Evolutionary conservation across 2,329 filamentous ascomycete species (phyloP).

Genomic region (Zymoseptoria passerinii): DNA sequence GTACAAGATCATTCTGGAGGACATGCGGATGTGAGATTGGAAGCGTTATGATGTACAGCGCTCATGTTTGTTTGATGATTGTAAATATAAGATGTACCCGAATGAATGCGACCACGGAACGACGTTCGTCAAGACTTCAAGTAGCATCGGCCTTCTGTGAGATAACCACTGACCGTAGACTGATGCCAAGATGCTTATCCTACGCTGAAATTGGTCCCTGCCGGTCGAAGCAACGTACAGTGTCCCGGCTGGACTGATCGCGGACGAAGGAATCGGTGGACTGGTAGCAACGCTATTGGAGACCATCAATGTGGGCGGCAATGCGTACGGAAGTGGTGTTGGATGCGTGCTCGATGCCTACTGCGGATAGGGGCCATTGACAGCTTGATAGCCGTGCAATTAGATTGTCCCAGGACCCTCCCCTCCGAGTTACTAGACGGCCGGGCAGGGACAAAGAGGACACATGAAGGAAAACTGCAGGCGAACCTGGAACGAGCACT

Average conservation of each 20-base stretch:
- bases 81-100: neutral
- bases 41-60: neutral
- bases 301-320: slow-evolving; percentile 32
- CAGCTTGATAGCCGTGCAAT: too few relatives aligned
- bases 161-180: neutral
- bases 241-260: slow-evolving; percentile 51
- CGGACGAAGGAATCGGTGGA: slow-evolving; percentile 52
- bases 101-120: neutral
- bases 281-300: slow-evolving; percentile 47
- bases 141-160: too few relatives aligned
- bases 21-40: slow-evolving; percentile 33
- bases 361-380: slow-evolving; percentile 1
- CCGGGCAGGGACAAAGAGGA: too few relatives aligned
- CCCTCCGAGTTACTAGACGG: too few relatives aligned
- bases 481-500: too few relatives aligned
- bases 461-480: too few relatives aligned
- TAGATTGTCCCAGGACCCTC: too few relatives aligned
- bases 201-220: neutral
- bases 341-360: slow-evolving; percentile 25
- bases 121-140: neutral
- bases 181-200: neutral
- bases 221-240: slow-evolving; percentile 24
- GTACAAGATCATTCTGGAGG: slow-evolving; percentile 74
- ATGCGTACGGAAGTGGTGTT: slow-evolving; percentile 31
- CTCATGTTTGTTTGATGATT: neutral